phyloP scores from a whole-genome alignment of 371 early-diverging fungal species.

The Basidiobolus meristosporus region DNA sequence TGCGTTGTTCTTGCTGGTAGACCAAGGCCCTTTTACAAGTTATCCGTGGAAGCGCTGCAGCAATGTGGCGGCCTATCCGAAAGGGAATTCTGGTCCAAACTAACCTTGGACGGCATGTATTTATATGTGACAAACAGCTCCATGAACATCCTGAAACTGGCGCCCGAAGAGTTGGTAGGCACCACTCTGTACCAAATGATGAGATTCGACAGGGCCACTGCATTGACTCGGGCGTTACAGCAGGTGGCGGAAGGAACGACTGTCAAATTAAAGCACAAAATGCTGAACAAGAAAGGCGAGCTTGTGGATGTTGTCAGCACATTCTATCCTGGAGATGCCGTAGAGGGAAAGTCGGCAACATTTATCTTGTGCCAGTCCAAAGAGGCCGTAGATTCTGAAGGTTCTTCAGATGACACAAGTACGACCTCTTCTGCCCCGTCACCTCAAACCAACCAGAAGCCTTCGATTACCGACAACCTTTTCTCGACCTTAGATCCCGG shows the following conservation, averaged over 20 bases:
- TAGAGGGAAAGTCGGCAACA: background rate
- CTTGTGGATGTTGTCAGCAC: no score
- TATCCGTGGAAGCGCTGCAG: slow-evolving; percentile 10
- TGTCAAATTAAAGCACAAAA: slow-evolving; percentile 15
- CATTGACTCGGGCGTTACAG: slow-evolving; percentile 19
- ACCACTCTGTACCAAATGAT: slow-evolving; percentile 27
- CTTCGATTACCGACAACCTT: slow-evolving; percentile 10
- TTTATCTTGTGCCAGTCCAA: slow-evolving; percentile 2
- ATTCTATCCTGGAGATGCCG: background rate
- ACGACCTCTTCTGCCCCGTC: slow-evolving; percentile 1
- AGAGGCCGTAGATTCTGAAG: no score
- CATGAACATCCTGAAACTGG: slow-evolving; percentile 13
- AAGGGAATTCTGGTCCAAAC: slow-evolving; percentile 37
- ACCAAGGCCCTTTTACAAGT: slow-evolving; percentile 17
- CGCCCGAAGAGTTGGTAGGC: slow-evolving; percentile 16
- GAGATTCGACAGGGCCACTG: slow-evolving; percentile 23
- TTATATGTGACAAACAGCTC: slow-evolving; percentile 20
- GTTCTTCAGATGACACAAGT: no score
- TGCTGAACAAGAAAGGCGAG: slow-evolving; percentile 1
- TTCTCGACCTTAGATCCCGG: slow-evolving; percentile 17
- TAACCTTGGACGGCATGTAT: slow-evolving; percentile 33
- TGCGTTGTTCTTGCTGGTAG: slow-evolving; percentile 35
- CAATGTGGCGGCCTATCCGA: slow-evolving; percentile 3
- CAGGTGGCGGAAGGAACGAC: slow-evolving; percentile 21
- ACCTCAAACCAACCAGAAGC: background rate